A percentile compares a stretch with the other conserved stretches of the same genome.
phyloP scores from a whole-genome alignment of 768 basidiomycete genomes.

The Phlebiopsis flavidoalba region DNA sequence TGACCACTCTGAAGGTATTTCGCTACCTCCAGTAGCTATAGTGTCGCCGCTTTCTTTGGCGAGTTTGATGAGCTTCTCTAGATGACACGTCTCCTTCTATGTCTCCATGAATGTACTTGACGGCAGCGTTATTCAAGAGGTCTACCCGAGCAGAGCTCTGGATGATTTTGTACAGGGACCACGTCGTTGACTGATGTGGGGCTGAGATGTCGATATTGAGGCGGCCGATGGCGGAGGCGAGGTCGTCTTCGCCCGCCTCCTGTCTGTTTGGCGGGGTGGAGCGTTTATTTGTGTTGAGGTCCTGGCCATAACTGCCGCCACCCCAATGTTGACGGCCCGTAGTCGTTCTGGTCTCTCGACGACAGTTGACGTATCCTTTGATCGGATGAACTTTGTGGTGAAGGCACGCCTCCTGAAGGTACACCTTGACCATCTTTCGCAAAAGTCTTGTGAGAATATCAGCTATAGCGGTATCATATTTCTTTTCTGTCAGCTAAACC shows the following conservation, averaged over 20 bases:
- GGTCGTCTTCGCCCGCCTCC: slow-evolving; percentile 27
- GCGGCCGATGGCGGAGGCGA: slow-evolving; percentile 39
- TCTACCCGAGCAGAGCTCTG: slow-evolving; percentile 51
- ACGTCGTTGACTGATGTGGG: background rate
- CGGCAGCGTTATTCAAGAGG: slow-evolving; percentile 54
- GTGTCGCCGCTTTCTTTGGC: slow-evolving; percentile 54
- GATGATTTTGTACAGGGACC: slow-evolving; percentile 38
- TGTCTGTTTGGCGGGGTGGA: background rate
- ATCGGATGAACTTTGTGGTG: slow-evolving; percentile 76
- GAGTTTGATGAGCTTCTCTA: slow-evolving; percentile 59
- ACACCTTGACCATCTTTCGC: slow-evolving; percentile 19
- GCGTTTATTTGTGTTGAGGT: slow-evolving; percentile 3
- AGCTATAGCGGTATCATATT: too few species aligned
- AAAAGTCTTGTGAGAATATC: too few species aligned
- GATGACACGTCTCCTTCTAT: slow-evolving; percentile 61
- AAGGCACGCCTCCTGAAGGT: slow-evolving; percentile 68
- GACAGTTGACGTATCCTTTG: slow-evolving; percentile 65
- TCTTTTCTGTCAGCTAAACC: too few species aligned
- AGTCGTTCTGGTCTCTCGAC: slow-evolving; percentile 92
- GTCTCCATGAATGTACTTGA: slow-evolving; percentile 72
- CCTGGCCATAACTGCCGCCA: slow-evolving; percentile 74
- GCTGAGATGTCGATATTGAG: slow-evolving; percentile 15
- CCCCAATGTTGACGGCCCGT: slow-evolving; percentile 75
- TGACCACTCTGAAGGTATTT: slow-evolving; percentile 67
- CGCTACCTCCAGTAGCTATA: slow-evolving; percentile 56